Conservation (phyloP, 2,329 filamentous ascomycete species). For the Calonectria pseudoturangicola region DNA sequence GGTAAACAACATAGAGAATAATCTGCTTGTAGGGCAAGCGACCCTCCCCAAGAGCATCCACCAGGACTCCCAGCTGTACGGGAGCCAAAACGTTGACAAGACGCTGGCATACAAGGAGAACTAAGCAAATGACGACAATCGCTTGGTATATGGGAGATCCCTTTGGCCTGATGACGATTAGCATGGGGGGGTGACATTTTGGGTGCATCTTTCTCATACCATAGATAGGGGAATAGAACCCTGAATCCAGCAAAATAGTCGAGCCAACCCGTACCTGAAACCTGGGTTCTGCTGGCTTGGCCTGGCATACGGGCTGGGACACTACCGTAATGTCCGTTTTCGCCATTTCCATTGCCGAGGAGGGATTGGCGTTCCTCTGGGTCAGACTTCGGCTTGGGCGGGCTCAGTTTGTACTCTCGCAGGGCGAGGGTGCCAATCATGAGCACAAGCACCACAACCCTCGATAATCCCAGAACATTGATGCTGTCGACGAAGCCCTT, state of each 20-base stretch:
- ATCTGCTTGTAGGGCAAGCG: conserved; percentile 65
- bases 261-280: conserved; percentile 63
- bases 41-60: conserved; percentile 63
- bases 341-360: conserved; percentile 61
- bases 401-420: conserved; percentile 58
- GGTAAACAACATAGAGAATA: conserved; percentile 65
- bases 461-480: conserved; percentile 56
- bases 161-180: conserved; percentile 61
- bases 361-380: conserved; percentile 62
- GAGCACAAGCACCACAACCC: conserved; percentile 58
- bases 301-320: conserved; percentile 29
- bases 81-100: conserved; percentile 66
- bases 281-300: conserved; percentile 54
- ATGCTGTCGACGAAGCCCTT: conserved; percentile 56
- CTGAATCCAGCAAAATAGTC: conserved; percentile 68
- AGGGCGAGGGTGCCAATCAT: conserved; percentile 59
- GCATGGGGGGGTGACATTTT: background rate
- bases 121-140: conserved; percentile 63
- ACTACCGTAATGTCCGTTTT: conserved; percentile 56
- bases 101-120: conserved; percentile 65
- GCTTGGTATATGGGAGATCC: conserved; percentile 63
- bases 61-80: conserved; percentile 63
- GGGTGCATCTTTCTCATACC: conserved; percentile 52
- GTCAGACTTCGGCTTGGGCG: conserved; percentile 53
- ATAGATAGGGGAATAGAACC: conserved; percentile 67